Percentiles rank a stretch among this genome's conserved stretches.
phyloP scores from a whole-genome alignment of 164 flowering plant genomes.

The Paratinospora sagittata region DNA sequence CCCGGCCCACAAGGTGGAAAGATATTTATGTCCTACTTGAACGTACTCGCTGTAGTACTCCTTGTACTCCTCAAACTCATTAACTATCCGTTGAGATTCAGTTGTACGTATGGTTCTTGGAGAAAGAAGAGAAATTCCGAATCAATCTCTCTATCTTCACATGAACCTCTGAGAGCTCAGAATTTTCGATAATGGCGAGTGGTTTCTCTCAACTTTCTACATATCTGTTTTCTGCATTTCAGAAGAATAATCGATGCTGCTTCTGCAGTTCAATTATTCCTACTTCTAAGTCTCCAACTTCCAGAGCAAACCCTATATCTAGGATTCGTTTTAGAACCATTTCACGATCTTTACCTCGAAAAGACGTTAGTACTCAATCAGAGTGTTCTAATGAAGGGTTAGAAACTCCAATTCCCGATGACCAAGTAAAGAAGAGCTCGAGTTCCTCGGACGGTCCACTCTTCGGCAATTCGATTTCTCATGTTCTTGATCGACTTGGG shows the following conservation, averaged over 20 bases:
- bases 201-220: conserved; percentile 4
- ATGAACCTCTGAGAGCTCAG: background rate
- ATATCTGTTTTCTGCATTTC: background rate
- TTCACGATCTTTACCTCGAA: conserved; percentile 15
- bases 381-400: conserved; percentile 7
- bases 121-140: too few species aligned
- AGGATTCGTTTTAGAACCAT: conserved; percentile 11
- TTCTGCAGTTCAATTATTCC: conserved; percentile 7
- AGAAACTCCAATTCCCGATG: background rate
- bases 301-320: conserved; percentile 8
- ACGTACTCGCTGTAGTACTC: too few species aligned
- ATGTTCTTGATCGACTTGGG: conserved; percentile 24
- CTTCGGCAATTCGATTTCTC: conserved; percentile 10
- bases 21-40: background rate
- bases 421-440: background rate
- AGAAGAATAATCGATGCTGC: background rate
- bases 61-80: too few species aligned
- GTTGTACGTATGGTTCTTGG: background rate
- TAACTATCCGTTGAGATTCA: background rate
- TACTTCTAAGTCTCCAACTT: background rate
- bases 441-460: background rate
- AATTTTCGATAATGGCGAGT: conserved; percentile 11
- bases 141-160: background rate
- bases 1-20: background rate
- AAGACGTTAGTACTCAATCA: background rate